Evolutionary conservation across 495 filamentous ascomycete genomes (phyloP).

Genomic region (Talaromyces ruber): DNA sequence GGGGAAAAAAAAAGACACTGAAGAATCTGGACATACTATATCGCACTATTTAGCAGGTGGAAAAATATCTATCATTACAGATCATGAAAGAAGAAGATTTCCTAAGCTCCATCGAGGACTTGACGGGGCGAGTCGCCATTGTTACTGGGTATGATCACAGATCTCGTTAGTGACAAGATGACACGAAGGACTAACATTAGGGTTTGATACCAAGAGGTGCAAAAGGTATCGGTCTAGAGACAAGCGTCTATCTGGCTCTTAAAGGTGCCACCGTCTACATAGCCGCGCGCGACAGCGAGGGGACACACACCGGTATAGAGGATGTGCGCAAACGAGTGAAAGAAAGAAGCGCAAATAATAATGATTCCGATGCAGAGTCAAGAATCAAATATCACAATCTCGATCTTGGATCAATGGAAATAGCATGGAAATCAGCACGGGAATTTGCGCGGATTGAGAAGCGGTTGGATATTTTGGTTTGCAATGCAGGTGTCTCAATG

Average conservation of each 20-base stretch:
- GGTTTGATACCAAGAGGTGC: conserved; percentile 7
- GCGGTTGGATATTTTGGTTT: conserved; percentile 12
- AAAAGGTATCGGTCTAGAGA: conserved; percentile 15
- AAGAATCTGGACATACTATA: not conserved
- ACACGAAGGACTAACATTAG: not conserved
- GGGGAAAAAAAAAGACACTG: not conserved
- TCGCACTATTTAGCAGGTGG: not conserved
- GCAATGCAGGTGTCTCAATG: conserved; percentile 13
- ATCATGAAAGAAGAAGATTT: conserved; percentile 9
- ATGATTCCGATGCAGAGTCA: not conserved
- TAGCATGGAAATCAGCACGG: conserved; percentile 8
- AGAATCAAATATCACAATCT: conserved; percentile 12
- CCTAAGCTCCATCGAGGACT: conserved; percentile 8
- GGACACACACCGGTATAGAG: conserved; percentile 5
- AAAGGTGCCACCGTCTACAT: conserved; percentile 15
- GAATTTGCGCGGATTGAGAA: conserved; percentile 7
- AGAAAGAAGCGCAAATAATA: not conserved
- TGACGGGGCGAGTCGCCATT: conserved; percentile 13
- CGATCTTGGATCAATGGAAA: conserved; percentile 8
- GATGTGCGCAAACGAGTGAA: conserved; percentile 1
- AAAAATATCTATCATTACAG: not conserved
- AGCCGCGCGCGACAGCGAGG: conserved; percentile 12
- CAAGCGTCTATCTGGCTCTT: conserved; percentile 9
- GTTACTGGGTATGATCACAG: conserved; percentile 11
- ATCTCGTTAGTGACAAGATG: not conserved